phyloP scores from a whole-genome alignment of 75 land plant genomes.

The Sequoiadendron giganteum region DNA sequence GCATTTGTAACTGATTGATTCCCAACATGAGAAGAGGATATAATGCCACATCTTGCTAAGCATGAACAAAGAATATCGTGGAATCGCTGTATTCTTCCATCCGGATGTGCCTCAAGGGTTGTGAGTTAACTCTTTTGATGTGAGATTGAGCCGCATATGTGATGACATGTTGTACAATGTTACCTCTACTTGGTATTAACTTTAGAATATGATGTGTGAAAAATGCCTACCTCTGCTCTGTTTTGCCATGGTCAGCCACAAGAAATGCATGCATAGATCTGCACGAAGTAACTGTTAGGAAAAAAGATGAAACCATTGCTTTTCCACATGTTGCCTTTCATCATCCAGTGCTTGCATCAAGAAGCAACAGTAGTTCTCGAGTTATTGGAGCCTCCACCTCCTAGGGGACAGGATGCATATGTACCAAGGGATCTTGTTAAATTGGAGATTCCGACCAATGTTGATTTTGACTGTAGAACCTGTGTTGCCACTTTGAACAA shows the following conservation, averaged over 20 bases:
- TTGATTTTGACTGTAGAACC: not conserved
- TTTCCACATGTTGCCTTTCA: not conserved
- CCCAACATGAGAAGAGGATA: too few relatives aligned
- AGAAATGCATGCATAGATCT: not conserved
- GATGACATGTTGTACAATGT: not conserved
- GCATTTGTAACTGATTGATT: too few relatives aligned
- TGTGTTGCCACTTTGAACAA: not conserved
- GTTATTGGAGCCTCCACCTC: not conserved
- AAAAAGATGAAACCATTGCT: not conserved
- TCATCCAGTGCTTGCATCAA: not conserved
- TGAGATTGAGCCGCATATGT: not conserved
- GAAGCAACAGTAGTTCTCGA: not conserved
- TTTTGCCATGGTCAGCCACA: not conserved
- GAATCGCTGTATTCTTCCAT: too few relatives aligned
- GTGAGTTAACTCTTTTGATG: not conserved
- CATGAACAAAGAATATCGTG: too few relatives aligned
- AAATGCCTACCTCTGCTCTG: not conserved
- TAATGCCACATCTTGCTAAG: too few relatives aligned
- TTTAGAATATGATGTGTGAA: not conserved
- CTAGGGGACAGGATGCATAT: not conserved
- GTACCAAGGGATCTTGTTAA: not conserved
- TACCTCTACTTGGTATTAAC: not conserved
- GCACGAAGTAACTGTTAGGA: not conserved
- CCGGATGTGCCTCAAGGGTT: not conserved
- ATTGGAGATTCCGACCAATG: not conserved